Base-by-base conservation (phyloP, 2,329 filamentous ascomycete species). In the Cladosporium sphaerospermum region DNA sequence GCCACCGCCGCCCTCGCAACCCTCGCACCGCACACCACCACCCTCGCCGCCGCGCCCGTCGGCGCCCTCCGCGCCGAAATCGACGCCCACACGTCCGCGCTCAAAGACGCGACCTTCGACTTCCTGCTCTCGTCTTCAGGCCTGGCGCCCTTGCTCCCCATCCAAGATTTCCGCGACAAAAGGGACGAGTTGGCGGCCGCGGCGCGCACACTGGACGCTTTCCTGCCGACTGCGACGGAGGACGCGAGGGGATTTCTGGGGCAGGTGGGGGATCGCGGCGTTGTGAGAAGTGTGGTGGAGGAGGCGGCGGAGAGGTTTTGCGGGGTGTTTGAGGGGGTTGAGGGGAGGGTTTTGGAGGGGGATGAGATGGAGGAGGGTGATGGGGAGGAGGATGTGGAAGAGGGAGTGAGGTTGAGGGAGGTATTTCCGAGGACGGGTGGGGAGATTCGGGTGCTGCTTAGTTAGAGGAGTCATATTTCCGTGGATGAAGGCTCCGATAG, bases 171-270 rank as follows among this genome's bases (percentile, higher is more conserved):
- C 54, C 60, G 61, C 47, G 59, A 64, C 44, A 62, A 64, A 3
- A 32, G 39, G 13, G 18, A 31, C 4, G 10, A 19, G 10, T 75
- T 97, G n/a, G 72, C 79, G 1, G 72, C 76, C 46, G 83, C 85
- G 2, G 88, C 88, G 62, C 88, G 91, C 62, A 80, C 78, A 39
- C 76, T 99, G 6, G 93, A 99, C 64, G 84, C 89, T 56, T 99
- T 97, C 71, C 75, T 99, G 19, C 91, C 93, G 0, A 95, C 89
- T 1, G 93, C 92, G 2, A 78, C 96, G 31, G 92, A 96, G 77
- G 93, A 99, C 67, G 91, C 91, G 2, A 83, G 88, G 61, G 87
- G 93, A 47, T 88, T 89, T 56, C 70, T 97, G 23, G 85, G 85
- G 58, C 76, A 81, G 40, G 72, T 99, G 1, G 83, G 86, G 57